Evolutionary conservation across 441 rosid genomes (phyloP).

Genomic region (Adansonia gregorii): DNA sequence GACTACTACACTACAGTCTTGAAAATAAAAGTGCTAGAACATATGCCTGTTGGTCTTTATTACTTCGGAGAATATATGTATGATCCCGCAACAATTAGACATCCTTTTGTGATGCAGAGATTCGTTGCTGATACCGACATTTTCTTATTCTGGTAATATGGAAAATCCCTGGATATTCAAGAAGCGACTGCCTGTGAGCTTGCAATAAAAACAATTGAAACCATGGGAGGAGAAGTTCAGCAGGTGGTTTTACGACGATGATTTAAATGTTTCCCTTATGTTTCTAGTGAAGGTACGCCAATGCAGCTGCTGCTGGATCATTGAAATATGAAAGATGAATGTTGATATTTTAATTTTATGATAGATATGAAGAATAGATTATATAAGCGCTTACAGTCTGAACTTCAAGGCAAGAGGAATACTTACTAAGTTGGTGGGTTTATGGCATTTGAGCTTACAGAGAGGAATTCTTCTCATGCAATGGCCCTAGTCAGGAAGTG

Average conservation of each 20-base stretch:
- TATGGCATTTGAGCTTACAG: slow-evolving; percentile 73
- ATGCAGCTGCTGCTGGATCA: slow-evolving; percentile 19
- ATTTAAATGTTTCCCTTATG: slow-evolving; percentile 74
- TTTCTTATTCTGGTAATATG: slow-evolving; percentile 77
- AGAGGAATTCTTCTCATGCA: slow-evolving; percentile 71
- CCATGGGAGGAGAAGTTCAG: slow-evolving; percentile 59
- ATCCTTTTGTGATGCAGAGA: slow-evolving; percentile 75
- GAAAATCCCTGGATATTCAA: slow-evolving; percentile 50
- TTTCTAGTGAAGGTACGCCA: slow-evolving; percentile 59
- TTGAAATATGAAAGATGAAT: slow-evolving; percentile 9
- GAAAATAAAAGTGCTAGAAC: slow-evolving; percentile 61
- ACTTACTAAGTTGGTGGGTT: slow-evolving; percentile 74
- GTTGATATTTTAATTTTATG: slow-evolving; percentile 27
- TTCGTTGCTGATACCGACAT: slow-evolving; percentile 63
- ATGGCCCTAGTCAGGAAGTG: slow-evolving; percentile 66
- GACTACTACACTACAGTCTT: slow-evolving; percentile 71
- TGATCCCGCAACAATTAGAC: slow-evolving; percentile 65
- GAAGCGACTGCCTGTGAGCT: slow-evolving; percentile 53
- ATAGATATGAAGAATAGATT: slow-evolving; percentile 76
- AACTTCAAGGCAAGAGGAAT: slow-evolving; percentile 63
- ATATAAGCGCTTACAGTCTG: slow-evolving; percentile 54
- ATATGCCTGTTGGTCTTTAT: slow-evolving; percentile 63
- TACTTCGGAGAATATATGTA: slow-evolving; percentile 70
- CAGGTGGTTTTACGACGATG: slow-evolving; percentile 57
- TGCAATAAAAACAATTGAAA: slow-evolving; percentile 45